Base-by-base conservation (phyloP, 2,329 filamentous ascomycete species). In the Colletotrichum tanaceti region DNA sequence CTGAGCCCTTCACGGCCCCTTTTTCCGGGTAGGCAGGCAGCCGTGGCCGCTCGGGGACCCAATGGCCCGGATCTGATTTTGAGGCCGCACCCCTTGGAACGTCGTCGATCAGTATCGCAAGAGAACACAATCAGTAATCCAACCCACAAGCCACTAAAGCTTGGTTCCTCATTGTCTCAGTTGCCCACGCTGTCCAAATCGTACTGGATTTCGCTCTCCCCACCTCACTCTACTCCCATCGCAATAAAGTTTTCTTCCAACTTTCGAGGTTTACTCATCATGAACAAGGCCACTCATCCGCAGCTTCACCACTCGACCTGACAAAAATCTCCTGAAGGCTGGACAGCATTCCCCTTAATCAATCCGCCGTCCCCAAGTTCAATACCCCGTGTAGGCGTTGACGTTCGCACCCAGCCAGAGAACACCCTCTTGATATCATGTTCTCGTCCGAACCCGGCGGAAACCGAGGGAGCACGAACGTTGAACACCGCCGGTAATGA, bases 271-370 rank as follows among this genome's bases (percentile, higher is more conserved):
- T 68, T 32, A 14, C 47, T 38, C 38, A 52, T 32, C 38, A 22
- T 39, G 16, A 38, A 57, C 47, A 39, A 11, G 55, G 62, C 28
- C 62, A 43, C 7, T 24, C 38, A 28, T 43, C 39, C 49, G 16
- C 43, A 57, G n/a, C n/a, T n/a, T n/a, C n/a, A n/a, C n/a, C n/a
- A n/a, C n/a, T n/a, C n/a, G n/a, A n/a, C n/a, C 59, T 41, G 16
- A 35, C 39, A 20, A 10, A n/a, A 2, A 10, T 28, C n/a, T 41
- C 20, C 50, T 44, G 38, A n/a, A 47, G n/a, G n/a, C n/a, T n/a
- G n/a, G 5, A 28, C 55, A 52, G 60, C 24, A 4, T 16, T 50
- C 65, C 50, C 43, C 62, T 68, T 65, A 61, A 68, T 68, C 62
- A 66, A 61, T 41, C 44, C 46, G 62, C 6, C 20, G 43, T 49